phyloP scores from a whole-genome alignment of 2,329 filamentous ascomycete genomes.

The Chalaropsis ovoidea region DNA sequence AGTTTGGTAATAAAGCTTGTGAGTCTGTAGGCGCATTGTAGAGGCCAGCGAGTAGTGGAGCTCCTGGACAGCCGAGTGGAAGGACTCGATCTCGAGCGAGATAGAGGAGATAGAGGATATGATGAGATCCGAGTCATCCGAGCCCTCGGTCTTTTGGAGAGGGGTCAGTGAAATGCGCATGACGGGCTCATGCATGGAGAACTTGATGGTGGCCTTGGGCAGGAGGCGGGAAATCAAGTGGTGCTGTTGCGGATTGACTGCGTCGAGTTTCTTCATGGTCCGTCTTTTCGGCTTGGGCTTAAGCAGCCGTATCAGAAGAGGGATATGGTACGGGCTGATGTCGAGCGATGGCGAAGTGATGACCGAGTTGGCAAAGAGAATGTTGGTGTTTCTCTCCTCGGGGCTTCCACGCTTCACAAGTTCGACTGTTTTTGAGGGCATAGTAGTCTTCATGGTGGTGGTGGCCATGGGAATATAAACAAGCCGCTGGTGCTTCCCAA shows the following conservation, averaged over 20 bases:
- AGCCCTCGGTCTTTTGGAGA: slow-evolving; percentile 50
- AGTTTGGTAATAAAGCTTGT: slow-evolving; percentile 91
- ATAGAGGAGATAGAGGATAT: slow-evolving; percentile 93
- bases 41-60: slow-evolving; percentile 79
- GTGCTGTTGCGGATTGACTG: slow-evolving; percentile 37
- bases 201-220: slow-evolving; percentile 87
- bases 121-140: slow-evolving; percentile 84
- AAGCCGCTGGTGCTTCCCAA: slow-evolving; percentile 72
- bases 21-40: slow-evolving; percentile 70
- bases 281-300: slow-evolving; percentile 39
- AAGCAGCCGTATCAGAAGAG: slow-evolving; percentile 68
- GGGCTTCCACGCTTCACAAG: slow-evolving; percentile 59
- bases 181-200: slow-evolving; percentile 94
- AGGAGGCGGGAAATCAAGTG: slow-evolving; percentile 78
- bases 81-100: slow-evolving; percentile 86
- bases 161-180: slow-evolving; percentile 79
- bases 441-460: slow-evolving; percentile 82
- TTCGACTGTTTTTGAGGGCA: slow-evolving; percentile 88
- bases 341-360: slow-evolving; percentile 93
- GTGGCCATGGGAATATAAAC: slow-evolving; percentile 96
- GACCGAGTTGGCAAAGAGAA: slow-evolving; percentile 90
- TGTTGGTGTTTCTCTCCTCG: slow-evolving; percentile 86
- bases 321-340: slow-evolving; percentile 82
- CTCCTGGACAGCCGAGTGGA: slow-evolving; percentile 76
- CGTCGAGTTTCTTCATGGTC: slow-evolving; percentile 21